A percentile compares a stretch with the other conserved stretches of the same genome.
These are phyloP conservation scores for Phytophthora palmivora DNA, from an alignment of 352 stramenopile genomes.

Conservation along the genomic window DNA sequence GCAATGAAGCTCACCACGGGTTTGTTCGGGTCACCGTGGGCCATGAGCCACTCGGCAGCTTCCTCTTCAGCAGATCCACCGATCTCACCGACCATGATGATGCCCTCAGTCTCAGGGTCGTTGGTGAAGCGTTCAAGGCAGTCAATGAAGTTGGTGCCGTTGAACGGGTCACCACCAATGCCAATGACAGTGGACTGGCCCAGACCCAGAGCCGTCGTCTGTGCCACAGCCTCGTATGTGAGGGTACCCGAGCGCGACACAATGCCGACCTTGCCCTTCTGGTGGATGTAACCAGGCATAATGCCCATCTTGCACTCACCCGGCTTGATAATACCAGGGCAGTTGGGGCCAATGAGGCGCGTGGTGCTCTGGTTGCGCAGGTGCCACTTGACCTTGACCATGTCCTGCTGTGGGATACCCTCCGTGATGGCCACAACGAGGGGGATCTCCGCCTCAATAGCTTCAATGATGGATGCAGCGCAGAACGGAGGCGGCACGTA, in stretches of 20 bases:
- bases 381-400: constrained; percentile 98
- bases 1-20: constrained; percentile 99
- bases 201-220: constrained; percentile 97
- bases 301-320: constrained; percentile 99
- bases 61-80: constrained; percentile 98
- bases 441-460: constrained; percentile 97
- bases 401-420: constrained; percentile 99
- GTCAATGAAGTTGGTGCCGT: constrained; percentile 99
- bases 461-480: constrained; percentile 98
- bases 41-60: constrained; percentile 98
- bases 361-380: constrained; percentile 94
- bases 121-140: constrained; percentile 99
- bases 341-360: constrained; percentile 99
- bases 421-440: constrained; percentile 99
- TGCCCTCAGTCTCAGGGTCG: constrained; percentile 98
- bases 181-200: constrained; percentile 99
- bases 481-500: constrained; percentile 99
- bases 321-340: constrained; percentile 99
- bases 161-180: constrained; percentile 99
- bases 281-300: constrained; percentile 99
- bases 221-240: constrained; percentile 99
- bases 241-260: constrained; percentile 98
- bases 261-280: constrained; percentile 98
- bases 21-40: constrained; percentile 98
- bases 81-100: constrained; percentile 99